Evolutionary conservation across 2,329 filamentous ascomycete genomes (phyloP), one percentile per base, ranked within the genome.

Genomic region (Sclerotinia trifoliorum): DNA sequence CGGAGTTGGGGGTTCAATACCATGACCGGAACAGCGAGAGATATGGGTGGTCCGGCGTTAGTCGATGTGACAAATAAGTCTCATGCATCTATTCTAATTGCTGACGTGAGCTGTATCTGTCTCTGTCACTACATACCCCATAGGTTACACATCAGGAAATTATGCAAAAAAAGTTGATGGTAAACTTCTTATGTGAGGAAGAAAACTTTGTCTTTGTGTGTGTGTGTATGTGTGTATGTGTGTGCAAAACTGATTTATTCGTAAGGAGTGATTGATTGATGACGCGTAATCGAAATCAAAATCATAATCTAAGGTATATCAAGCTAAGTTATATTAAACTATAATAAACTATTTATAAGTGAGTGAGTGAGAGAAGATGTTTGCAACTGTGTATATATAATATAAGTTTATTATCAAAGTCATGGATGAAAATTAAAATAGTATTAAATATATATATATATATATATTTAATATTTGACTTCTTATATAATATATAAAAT

Each of bases 1-100:
- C 29, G 60, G 60, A 39, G 17, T 63, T 63, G 39, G 15, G 32
- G 46, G 19, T 42, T 11, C 39, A 51, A 63, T 63, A 63, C 60
- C 46, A 63, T n/a, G 46, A 63, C 39, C 0, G 60, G n/a, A 21
- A 51, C 32, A 26, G 21, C 21, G 32, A 42, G n/a, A 63, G 8
- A 17, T 49, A n/a, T 51, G 24, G 17, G n/a, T 42, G 8, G 15
- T 19, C 19, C 49, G 60, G 60, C 60, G 60, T 63, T 51, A 39
- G 13, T 63, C 19, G 29, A 51, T 42, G 46, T 63, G n/a, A 63
- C 24, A 4, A 35, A 8, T 11, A 63, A 51, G 46, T 39, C 32
- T 15, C 57, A 26, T 39, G 60, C 46, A 35, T 51, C 39, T 42
- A 42, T 35, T 56, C 39, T 39, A 21, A 51, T 63, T 35, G 32